A percentile compares a stretch with the other conserved stretches of the same genome.
Conservation (phyloP, 108 stramenopile genomes). For the Stephanodiscus minutulus region DNA sequence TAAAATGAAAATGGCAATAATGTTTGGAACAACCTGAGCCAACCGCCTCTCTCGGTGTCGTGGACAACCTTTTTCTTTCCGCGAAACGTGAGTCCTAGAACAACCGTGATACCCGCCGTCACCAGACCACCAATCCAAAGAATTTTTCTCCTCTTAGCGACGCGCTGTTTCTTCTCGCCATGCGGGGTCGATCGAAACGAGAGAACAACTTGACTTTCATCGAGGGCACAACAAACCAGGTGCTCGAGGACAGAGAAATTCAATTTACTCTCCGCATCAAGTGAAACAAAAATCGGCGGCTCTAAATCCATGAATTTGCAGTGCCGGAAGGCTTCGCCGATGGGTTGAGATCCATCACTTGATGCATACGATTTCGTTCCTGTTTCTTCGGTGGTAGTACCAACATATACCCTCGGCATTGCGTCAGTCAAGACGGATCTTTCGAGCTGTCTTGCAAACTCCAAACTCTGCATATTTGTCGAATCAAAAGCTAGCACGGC, state of each 20-base stretch:
- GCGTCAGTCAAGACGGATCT: constrained; percentile 56
- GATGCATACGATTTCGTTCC: constrained; percentile 15
- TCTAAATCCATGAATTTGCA: constrained; percentile 70
- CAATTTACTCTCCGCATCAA: constrained; percentile 30
- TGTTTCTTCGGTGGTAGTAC: constrained; percentile 26
- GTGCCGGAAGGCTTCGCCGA: constrained; percentile 44
- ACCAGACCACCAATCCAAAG: constrained; percentile 78
- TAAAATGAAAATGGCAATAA: not conserved
- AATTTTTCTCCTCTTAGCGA: constrained; percentile 58
- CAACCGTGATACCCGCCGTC: constrained; percentile 69
- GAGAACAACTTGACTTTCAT: constrained; percentile 23
- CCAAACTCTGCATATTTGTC: constrained; percentile 56
- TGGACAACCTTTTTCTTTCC: constrained; percentile 21
- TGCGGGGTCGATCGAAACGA: constrained; percentile 64
- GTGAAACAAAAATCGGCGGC: constrained; percentile 59
- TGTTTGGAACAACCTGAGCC: not conserved
- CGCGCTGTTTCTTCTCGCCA: constrained; percentile 60
- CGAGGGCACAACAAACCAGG: constrained; percentile 57
- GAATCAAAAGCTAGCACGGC: constrained; percentile 71
- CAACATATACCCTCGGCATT: constrained; percentile 70
- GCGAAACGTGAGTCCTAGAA: constrained; percentile 41
- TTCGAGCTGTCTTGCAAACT: constrained; percentile 63
- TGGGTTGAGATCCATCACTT: constrained; percentile 12
- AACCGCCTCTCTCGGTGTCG: constrained; percentile 8
- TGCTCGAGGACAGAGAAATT: constrained; percentile 47